Conservation (phyloP, 768 basidiomycete species). For the Leccinum subtestaceum region DNA sequence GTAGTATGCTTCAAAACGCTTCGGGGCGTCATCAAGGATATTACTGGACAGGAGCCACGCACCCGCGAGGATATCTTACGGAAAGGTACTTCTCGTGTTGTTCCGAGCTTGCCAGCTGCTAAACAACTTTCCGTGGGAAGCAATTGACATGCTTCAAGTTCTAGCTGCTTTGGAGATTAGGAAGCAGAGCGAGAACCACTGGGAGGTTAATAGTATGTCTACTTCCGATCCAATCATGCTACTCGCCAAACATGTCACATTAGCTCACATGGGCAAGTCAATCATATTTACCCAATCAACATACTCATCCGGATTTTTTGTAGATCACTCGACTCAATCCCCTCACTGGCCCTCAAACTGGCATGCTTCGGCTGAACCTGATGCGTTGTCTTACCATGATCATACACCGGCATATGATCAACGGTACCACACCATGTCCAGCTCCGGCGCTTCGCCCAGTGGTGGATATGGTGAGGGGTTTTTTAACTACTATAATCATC, state of each 20-base stretch:
- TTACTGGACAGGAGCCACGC: slow-evolving; percentile 10
- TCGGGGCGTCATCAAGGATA: slow-evolving; percentile 10
- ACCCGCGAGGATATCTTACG: slow-evolving; percentile 21
- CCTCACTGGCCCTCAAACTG: not conserved
- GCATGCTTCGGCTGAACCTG: not conserved
- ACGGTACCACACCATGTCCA: not conserved
- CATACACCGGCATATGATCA: slow-evolving; percentile 1
- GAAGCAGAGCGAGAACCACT: not conserved
- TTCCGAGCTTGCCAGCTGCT: not conserved
- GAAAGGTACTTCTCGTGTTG: slow-evolving; percentile 11
- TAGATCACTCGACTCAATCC: slow-evolving; percentile 3
- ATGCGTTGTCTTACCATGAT: not conserved
- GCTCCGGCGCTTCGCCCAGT: not conserved
- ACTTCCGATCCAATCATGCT: not conserved
- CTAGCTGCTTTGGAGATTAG: not conserved
- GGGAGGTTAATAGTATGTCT: not conserved
- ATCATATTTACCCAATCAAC: not conserved
- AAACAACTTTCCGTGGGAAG: slow-evolving; percentile 5
- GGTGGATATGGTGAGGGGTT: not conserved
- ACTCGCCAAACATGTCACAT: not conserved
- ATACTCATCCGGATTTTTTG: not conserved
- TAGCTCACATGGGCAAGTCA: slow-evolving; percentile 1
- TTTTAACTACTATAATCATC: not conserved
- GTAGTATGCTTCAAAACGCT: slow-evolving; percentile 16
- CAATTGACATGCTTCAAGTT: slow-evolving; percentile 7